Conservation (phyloP, 2,329 filamentous ascomycete genomes). For the Fusarium sp. region DNA sequence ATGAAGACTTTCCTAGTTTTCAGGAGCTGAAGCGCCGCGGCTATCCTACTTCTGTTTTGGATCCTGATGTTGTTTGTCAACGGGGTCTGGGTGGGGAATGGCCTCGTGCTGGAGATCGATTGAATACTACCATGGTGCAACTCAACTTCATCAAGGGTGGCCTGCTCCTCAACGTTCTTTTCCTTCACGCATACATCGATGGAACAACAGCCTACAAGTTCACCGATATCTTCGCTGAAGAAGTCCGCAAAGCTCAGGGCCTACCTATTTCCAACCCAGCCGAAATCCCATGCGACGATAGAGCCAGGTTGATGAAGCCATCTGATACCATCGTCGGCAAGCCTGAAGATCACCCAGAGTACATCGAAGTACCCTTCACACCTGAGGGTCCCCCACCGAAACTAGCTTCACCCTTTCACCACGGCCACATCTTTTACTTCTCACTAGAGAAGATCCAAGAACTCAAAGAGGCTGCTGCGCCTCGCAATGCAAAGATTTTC, state of each 20-base stretch:
- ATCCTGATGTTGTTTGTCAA: slow-evolving; percentile 9
- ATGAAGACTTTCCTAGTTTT: slow-evolving; percentile 1
- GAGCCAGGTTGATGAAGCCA: background rate
- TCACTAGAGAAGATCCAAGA: background rate
- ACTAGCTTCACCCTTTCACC: background rate
- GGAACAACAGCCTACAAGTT: slow-evolving; percentile 6
- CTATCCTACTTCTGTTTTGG: background rate
- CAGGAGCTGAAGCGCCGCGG: background rate
- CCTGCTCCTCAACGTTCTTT: background rate
- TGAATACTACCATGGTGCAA: slow-evolving; percentile 8
- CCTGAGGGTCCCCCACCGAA: slow-evolving; percentile 2
- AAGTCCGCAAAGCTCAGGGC: slow-evolving; percentile 4
- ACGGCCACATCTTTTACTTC: slow-evolving; percentile 14
- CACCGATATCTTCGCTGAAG: slow-evolving; percentile 2
- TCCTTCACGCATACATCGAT: background rate
- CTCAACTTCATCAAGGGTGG: slow-evolving; percentile 3
- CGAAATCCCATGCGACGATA: background rate
- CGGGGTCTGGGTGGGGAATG: slow-evolving; percentile 9
- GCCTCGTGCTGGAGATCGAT: slow-evolving; percentile 1
- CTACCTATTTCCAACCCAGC: background rate
- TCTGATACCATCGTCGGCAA: background rate
- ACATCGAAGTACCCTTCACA: slow-evolving; percentile 6
- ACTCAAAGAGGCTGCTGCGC: background rate
- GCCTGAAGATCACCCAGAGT: slow-evolving; percentile 1
- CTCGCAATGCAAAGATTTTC: background rate